These are phyloP conservation scores for Yamadazyma akitaensis DNA, from an alignment of 805 yeast genomes.

Conservation along the genomic window DNA sequence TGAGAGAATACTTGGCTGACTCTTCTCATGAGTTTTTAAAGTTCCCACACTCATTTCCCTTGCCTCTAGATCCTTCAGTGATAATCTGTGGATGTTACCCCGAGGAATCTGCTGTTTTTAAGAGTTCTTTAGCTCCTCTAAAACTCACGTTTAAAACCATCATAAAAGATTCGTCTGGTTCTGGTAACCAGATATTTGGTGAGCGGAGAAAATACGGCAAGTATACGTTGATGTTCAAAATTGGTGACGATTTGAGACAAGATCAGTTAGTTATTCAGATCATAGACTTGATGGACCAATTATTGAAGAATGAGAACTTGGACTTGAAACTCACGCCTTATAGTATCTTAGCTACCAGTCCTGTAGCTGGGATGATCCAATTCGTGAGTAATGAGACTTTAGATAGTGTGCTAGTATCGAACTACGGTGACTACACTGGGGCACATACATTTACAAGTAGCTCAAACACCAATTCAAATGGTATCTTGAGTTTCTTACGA, in stretches of 20 bases:
- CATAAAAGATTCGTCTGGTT: constrained; percentile 15
- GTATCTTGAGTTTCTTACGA: constrained; percentile 68
- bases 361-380: constrained; percentile 88
- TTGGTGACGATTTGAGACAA: constrained; percentile 93
- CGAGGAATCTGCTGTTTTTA: constrained; percentile 80
- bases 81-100: constrained; percentile 73
- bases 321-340: constrained; percentile 88
- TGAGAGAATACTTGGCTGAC: constrained; percentile 57
- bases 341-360: constrained; percentile 83
- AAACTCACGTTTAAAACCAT: constrained; percentile 72
- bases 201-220: constrained; percentile 33
- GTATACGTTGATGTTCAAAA: constrained; percentile 87
- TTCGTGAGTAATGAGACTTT: constrained; percentile 92
- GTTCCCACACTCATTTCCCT: constrained; percentile 51
- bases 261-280: constrained; percentile 97
- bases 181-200: constrained; percentile 29
- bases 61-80: constrained; percentile 83
- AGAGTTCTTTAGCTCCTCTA: constrained; percentile 85
- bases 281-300: constrained; percentile 83
- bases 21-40: constrained; percentile 36
- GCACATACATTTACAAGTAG: constrained; percentile 13
- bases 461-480: constrained; percentile 42
- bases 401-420: constrained; percentile 52
- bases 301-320: constrained; percentile 83
- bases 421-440: constrained; percentile 2